These are phyloP conservation scores for Besnoitia besnoiti DNA, from an alignment of 169 alveolate genomes.

Conservation along the genomic window DNA sequence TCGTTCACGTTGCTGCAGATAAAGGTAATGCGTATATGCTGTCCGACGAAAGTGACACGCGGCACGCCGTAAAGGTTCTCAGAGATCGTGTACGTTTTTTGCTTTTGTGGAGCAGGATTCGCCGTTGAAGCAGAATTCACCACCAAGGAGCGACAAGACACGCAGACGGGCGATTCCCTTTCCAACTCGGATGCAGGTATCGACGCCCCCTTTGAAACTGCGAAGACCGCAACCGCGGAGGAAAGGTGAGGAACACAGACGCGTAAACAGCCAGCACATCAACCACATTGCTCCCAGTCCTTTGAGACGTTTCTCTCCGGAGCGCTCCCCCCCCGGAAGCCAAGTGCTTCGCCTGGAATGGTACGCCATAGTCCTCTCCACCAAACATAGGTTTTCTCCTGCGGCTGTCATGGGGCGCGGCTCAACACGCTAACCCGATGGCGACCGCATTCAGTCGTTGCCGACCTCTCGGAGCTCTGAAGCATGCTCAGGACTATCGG, in stretches of 20 bases:
- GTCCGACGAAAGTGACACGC: background rate
- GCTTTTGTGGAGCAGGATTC: background rate
- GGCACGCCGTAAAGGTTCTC: background rate
- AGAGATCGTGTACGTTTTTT: background rate
- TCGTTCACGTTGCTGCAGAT: background rate
- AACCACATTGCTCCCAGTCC: too few species aligned
- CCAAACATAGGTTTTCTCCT: too few species aligned
- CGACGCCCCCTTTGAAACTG: constrained; percentile 14
- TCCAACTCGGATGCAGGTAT: background rate
- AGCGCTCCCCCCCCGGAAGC: too few species aligned
- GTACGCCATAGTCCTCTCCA: too few species aligned
- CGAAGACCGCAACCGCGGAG: background rate
- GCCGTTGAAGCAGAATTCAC: background rate
- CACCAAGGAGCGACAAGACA: background rate
- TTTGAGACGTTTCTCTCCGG: too few species aligned
- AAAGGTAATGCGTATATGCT: background rate
- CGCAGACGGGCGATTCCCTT: background rate
- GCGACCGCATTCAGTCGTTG: too few species aligned
- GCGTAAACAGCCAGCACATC: background rate
- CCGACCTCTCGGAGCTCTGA: too few species aligned
- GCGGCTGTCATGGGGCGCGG: too few species aligned
- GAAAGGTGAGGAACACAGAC: background rate
- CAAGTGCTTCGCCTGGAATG: too few species aligned
- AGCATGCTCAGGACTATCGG: too few species aligned
- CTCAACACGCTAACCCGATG: too few species aligned